phyloP scores from a whole-genome alignment of 345 rosid genomes.

The Euclidium syriacum region DNA sequence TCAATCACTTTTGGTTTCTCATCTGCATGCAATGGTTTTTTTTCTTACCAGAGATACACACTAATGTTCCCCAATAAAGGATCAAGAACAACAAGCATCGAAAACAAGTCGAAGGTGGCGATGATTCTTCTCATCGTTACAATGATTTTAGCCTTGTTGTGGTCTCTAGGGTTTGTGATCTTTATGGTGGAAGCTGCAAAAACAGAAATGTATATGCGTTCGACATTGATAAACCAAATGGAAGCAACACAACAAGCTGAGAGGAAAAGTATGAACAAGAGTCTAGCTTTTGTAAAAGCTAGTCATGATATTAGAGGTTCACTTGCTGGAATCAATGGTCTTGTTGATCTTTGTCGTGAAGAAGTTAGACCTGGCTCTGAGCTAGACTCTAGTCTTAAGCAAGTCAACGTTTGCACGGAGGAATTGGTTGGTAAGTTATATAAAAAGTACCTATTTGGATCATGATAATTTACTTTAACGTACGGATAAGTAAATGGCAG shows the following conservation, averaged over 20 bases:
- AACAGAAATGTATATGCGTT: constrained; percentile 45
- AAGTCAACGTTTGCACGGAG: constrained; percentile 42
- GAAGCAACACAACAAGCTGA: constrained; percentile 73
- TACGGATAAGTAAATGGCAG: no score
- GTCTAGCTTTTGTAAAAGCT: constrained; percentile 60
- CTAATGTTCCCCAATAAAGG: constrained; percentile 38
- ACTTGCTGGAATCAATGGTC: constrained; percentile 56
- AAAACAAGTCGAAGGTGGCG: constrained; percentile 4
- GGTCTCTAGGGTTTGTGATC: constrained; percentile 32
- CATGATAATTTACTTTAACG: no score
- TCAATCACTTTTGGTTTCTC: not conserved
- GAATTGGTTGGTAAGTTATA: constrained; percentile 69
- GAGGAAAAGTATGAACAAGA: constrained; percentile 72
- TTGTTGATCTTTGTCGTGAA: constrained; percentile 40
- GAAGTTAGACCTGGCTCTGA: constrained; percentile 43
- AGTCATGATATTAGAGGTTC: constrained; percentile 75
- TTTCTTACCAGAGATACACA: constrained; percentile 45
- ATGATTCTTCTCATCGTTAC: constrained; percentile 12
- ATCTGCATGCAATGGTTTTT: not conserved
- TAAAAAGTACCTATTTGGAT: no score
- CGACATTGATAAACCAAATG: constrained; percentile 57
- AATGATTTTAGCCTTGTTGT: constrained; percentile 26
- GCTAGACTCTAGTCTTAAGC: constrained; percentile 35
- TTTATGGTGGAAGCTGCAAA: constrained; percentile 37
- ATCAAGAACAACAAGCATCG: constrained; percentile 2